These are phyloP conservation scores for Oryza meyeriana DNA, from an alignment of 176 grass and related monocot genomes.

Conservation along the genomic window DNA sequence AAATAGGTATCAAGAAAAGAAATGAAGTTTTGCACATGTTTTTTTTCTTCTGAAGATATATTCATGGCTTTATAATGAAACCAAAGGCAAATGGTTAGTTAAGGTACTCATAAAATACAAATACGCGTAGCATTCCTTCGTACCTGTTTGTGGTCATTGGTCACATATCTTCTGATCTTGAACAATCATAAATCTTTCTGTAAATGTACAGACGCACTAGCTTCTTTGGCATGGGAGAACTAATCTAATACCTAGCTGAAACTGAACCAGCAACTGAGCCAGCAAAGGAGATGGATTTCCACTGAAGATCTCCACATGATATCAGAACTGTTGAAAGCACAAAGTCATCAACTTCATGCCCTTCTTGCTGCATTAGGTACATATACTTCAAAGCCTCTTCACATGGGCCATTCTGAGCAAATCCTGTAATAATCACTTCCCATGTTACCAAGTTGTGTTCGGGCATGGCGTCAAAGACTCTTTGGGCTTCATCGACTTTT, in stretches of 20 bases:
- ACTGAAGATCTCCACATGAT: slow-evolving; percentile 35
- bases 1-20: background rate
- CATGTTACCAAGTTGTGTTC: slow-evolving; percentile 86
- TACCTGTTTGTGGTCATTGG: slow-evolving; percentile 1
- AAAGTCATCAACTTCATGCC: slow-evolving; percentile 74
- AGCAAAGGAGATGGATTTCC: slow-evolving; percentile 37
- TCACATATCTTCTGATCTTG: background rate
- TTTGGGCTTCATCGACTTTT: slow-evolving; percentile 56
- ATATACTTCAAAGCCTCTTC: slow-evolving; percentile 77
- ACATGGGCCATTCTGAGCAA: slow-evolving; percentile 66
- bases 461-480: slow-evolving; percentile 74
- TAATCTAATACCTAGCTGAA: slow-evolving; percentile 3
- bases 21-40: background rate
- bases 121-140: background rate
- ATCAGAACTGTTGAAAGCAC: slow-evolving; percentile 52
- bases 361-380: slow-evolving; percentile 78
- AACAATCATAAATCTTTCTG: background rate
- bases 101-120: background rate
- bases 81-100: slow-evolving; percentile 18
- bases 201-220: slow-evolving; percentile 2
- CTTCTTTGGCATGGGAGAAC: slow-evolving; percentile 9
- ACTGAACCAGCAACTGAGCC: slow-evolving; percentile 8
- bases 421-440: slow-evolving; percentile 89
- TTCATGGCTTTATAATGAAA: background rate
- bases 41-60: background rate